Evolutionary conservation across 139 green algal genomes (phyloP).

Genomic region (Yamagishiella unicocca): DNA sequence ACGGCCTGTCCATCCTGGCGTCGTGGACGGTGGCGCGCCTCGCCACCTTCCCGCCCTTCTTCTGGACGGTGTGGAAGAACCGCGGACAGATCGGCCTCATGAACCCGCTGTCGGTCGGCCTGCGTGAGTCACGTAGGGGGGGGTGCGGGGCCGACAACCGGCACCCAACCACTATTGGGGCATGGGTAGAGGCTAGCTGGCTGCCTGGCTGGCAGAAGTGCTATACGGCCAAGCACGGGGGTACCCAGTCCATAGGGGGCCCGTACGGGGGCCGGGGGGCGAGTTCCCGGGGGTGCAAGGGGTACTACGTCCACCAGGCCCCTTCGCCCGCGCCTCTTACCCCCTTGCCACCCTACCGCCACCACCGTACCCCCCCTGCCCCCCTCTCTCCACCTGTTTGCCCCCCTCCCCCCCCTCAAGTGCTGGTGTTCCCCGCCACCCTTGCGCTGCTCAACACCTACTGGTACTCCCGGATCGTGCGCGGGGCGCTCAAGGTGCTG

Average conservation of each 20-base stretch:
- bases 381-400: neutral
- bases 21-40: conserved; percentile 53
- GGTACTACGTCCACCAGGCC: too few species aligned
- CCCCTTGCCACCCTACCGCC: neutral
- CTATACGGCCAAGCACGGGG: too few species aligned
- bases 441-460: conserved; percentile 51
- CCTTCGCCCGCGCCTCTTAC: neutral
- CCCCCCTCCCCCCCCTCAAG: conserved; percentile 8
- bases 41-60: conserved; percentile 58
- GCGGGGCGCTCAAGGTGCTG: conserved; percentile 20
- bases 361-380: neutral
- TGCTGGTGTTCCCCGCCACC: conserved; percentile 44
- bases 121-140: too few species aligned
- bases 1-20: conserved; percentile 54
- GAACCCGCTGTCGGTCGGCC: conserved; percentile 7
- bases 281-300: too few species aligned
- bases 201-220: too few species aligned
- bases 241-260: too few species aligned
- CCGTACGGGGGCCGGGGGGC: too few species aligned
- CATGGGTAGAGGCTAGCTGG: too few species aligned
- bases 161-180: too few species aligned
- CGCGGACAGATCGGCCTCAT: conserved; percentile 40
- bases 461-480: conserved; percentile 59
- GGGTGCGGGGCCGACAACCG: too few species aligned
- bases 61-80: conserved; percentile 42